Evolutionary conservation across 2,329 filamentous ascomycete species (phyloP).

Genomic region (Claviceps sp.): DNA sequence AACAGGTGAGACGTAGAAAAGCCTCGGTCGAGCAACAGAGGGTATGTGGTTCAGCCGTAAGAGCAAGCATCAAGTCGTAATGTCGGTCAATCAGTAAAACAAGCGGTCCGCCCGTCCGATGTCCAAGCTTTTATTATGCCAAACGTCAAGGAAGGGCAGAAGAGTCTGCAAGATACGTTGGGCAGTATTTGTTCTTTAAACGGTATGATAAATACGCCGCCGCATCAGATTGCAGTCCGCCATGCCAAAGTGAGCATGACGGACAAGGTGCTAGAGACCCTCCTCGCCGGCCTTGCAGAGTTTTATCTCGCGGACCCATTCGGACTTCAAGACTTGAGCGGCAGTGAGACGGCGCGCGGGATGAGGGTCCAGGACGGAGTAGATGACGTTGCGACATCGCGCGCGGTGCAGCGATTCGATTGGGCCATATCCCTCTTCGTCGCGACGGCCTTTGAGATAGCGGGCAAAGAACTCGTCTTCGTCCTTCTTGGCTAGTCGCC

Average conservation of each 20-base stretch:
- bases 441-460: slow-evolving; percentile 82
- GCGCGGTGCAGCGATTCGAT: slow-evolving; percentile 92
- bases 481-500: slow-evolving; percentile 92
- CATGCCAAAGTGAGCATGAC: slow-evolving; percentile 16
- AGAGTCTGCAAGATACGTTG: slow-evolving; percentile 14
- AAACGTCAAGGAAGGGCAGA: slow-evolving; percentile 6
- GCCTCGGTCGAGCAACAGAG: too few relatives aligned
- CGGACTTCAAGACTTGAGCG: slow-evolving; percentile 91
- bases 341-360: slow-evolving; percentile 85
- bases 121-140: slow-evolving; percentile 7
- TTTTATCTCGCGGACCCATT: slow-evolving; percentile 97
- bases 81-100: slow-evolving; percentile 2
- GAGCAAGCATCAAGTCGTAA: slow-evolving; percentile 9
- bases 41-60: neutral
- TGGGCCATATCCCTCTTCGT: slow-evolving; percentile 90
- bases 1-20: neutral
- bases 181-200: neutral
- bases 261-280: slow-evolving; percentile 50
- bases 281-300: slow-evolving; percentile 94
- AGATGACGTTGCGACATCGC: slow-evolving; percentile 95
- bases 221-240: slow-evolving; percentile 15
- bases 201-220: neutral
- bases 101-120: slow-evolving; percentile 3
- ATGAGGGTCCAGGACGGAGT: slow-evolving; percentile 94
- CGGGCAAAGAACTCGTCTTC: slow-evolving; percentile 96